Evolutionary conservation across 2,329 filamentous ascomycete species (phyloP).

Genomic region (Gnomoniopsis sp.): DNA sequence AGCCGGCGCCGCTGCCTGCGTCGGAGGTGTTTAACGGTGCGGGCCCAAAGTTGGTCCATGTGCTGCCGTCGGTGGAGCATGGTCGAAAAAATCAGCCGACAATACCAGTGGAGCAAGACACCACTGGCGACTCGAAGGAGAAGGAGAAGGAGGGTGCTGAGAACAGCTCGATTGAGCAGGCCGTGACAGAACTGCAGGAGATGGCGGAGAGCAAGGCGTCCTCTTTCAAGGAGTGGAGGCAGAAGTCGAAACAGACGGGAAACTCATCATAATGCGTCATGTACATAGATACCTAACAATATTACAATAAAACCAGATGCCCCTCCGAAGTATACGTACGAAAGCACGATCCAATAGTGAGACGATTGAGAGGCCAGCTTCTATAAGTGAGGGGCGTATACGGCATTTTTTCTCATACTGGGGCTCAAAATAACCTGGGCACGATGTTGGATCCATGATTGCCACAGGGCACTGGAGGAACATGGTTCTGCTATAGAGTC

Average conservation of each 20-base stretch:
- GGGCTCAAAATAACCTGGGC: too few species aligned
- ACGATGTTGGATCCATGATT: too few species aligned
- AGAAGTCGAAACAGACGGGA: neutral
- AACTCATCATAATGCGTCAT: neutral
- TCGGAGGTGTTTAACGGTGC: constrained; percentile 31
- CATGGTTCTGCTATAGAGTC: too few species aligned
- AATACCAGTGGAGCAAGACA: neutral
- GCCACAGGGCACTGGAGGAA: too few species aligned
- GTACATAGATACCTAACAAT: neutral
- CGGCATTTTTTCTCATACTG: too few species aligned
- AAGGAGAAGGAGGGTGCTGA: neutral
- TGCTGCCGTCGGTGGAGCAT: neutral
- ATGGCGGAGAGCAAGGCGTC: neutral
- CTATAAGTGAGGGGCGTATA: too few species aligned
- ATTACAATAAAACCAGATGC: too few species aligned
- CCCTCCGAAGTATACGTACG: too few species aligned
- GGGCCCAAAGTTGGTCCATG: neutral
- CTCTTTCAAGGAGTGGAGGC: constrained; percentile 17
- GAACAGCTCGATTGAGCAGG: neutral
- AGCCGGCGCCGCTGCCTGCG: constrained; percentile 30
- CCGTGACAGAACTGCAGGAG: neutral
- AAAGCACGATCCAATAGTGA: too few species aligned
- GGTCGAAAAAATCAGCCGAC: neutral
- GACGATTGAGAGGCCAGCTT: too few species aligned
- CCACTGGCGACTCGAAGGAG: neutral